phyloP scores from a whole-genome alignment of 768 basidiomycete species.

The Boletus rufocinnamomeus region DNA sequence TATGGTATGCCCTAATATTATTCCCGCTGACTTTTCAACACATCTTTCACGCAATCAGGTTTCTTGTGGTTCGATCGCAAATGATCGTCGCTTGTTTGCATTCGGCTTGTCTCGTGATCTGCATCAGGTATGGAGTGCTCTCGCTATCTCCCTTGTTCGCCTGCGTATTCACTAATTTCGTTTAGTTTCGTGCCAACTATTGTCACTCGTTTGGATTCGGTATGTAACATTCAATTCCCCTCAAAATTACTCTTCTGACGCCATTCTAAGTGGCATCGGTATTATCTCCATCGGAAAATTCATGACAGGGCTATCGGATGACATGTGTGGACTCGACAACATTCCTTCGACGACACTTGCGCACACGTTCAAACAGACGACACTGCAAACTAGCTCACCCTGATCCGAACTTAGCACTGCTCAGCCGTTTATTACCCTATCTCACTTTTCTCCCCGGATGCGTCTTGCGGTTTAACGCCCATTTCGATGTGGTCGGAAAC shows the following conservation, averaged over 20 bases:
- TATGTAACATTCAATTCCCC: background rate
- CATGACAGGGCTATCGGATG: slow-evolving; percentile 3
- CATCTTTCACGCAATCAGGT: background rate
- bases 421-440: background rate
- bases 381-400: slow-evolving; percentile 14
- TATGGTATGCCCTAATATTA: slow-evolving; percentile 3
- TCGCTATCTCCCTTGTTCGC: background rate
- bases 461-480: slow-evolving; percentile 2
- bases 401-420: slow-evolving; percentile 8
- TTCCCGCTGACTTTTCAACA: background rate
- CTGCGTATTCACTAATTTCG: background rate
- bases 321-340: slow-evolving; percentile 13
- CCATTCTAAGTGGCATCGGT: background rate
- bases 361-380: slow-evolving; percentile 15
- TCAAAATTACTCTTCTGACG: background rate
- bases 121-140: slow-evolving; percentile 3
- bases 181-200: slow-evolving; percentile 4
- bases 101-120: background rate
- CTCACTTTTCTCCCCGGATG: slow-evolving; percentile 9
- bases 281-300: slow-evolving; percentile 18
- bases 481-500: slow-evolving; percentile 15
- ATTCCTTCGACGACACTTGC: slow-evolving; percentile 13
- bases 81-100: background rate
- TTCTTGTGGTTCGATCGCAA: slow-evolving; percentile 4
- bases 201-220: slow-evolving; percentile 1